A percentile compares a stretch with the other conserved stretches of the same genome.
phyloP scores from a whole-genome alignment of 805 yeast genomes.

The Wickerhamiella domercqiae region DNA sequence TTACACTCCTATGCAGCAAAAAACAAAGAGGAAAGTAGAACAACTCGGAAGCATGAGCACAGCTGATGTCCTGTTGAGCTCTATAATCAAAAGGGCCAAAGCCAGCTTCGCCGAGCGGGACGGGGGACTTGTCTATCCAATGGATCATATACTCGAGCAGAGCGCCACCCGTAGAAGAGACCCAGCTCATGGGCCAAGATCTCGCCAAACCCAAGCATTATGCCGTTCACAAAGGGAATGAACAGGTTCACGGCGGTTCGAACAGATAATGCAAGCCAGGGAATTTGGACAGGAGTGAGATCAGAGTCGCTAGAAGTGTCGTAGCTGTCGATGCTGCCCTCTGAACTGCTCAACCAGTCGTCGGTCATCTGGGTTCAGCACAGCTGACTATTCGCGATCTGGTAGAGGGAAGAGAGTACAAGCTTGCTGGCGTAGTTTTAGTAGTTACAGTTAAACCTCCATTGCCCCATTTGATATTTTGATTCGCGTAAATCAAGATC shows the following conservation, averaged over 20 bases:
- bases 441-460: no score
- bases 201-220: conserved; percentile 95
- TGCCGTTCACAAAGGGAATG: conserved; percentile 79
- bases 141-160: conserved; percentile 38
- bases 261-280: conserved; percentile 9
- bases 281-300: conserved; percentile 2
- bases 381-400: no score
- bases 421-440: no score
- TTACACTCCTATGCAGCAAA: no score
- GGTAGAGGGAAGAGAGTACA: no score
- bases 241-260: conserved; percentile 47
- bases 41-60: no score
- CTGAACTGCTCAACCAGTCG: background rate
- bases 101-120: background rate
- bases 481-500: no score
- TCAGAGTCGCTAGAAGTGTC: conserved; percentile 1
- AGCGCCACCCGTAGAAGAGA: conserved; percentile 59
- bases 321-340: background rate
- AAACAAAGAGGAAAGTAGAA: no score
- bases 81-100: background rate
- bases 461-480: no score
- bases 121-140: background rate
- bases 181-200: conserved; percentile 87
- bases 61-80: no score
- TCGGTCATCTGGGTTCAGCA: no score